A percentile compares a stretch with the other conserved stretches of the same genome.
Conservation (phyloP, 371 early-diverging fungal species). For the Racocetra persica region DNA sequence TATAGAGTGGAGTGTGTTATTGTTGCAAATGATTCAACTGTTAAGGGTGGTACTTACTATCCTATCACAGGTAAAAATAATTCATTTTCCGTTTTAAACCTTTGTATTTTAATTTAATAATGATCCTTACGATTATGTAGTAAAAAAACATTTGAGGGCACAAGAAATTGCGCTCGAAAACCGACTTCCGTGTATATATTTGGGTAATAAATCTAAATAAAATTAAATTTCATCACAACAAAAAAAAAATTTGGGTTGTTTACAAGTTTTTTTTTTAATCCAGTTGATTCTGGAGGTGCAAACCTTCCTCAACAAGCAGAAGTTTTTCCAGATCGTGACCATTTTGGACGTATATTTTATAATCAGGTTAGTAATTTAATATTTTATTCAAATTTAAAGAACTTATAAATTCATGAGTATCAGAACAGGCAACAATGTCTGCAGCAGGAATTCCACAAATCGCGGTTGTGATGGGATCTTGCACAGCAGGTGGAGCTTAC, state of each 20-base stretch:
- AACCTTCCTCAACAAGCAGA: conserved; percentile 95
- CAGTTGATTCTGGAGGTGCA: conserved; percentile 97
- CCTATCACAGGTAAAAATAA: conserved; percentile 80
- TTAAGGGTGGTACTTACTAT: conserved; percentile 97
- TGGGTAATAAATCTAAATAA: conserved; percentile 60
- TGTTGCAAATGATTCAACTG: conserved; percentile 95
- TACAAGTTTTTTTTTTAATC: background rate
- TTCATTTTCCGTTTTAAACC: background rate
- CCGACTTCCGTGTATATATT: conserved; percentile 93
- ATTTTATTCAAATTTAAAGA: background rate
- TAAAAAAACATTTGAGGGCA: conserved; percentile 97
- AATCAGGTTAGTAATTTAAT: conserved; percentile 70
- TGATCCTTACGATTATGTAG: conserved; percentile 48
- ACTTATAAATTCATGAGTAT: background rate
- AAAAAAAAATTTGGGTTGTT: background rate
- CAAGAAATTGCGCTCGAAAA: conserved; percentile 98
- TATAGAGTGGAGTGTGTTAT: conserved; percentile 92
- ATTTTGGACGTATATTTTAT: conserved; percentile 97
- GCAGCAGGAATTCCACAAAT: conserved; percentile 91
- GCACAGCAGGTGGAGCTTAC: conserved; percentile 99
- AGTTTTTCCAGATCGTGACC: conserved; percentile 97
- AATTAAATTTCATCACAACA: conserved; percentile 3
- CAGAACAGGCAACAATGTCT: conserved; percentile 80
- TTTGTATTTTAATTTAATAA: background rate
- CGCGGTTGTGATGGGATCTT: conserved; percentile 97